These are phyloP conservation scores for Teratosphaeria gauchensis DNA, from an alignment of 2,329 filamentous ascomycete species.

Conservation along the genomic window DNA sequence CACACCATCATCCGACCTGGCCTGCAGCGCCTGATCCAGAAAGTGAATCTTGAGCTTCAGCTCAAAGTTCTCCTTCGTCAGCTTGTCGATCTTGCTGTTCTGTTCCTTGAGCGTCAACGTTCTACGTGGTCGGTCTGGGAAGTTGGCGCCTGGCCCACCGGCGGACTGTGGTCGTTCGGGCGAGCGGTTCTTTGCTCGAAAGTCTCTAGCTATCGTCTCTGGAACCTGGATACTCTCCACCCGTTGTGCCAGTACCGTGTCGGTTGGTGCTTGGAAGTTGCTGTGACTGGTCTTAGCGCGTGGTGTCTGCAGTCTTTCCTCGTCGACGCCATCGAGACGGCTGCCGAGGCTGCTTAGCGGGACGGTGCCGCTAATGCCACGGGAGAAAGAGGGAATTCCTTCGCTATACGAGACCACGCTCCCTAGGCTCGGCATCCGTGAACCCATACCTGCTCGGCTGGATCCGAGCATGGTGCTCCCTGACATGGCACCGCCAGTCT, in stretches of 20 bases:
- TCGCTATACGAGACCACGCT: conserved; percentile 67
- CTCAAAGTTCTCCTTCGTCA: conserved; percentile 97
- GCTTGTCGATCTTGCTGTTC: conserved; percentile 88
- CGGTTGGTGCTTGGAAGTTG: conserved; percentile 49
- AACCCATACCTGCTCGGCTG: conserved; percentile 46
- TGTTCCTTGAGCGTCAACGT: conserved; percentile 85
- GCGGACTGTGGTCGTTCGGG: conserved; percentile 30
- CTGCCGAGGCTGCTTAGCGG: conserved; percentile 27
- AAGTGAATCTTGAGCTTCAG: conserved; percentile 97
- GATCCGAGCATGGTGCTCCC: conserved; percentile 20
- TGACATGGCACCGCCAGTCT: conserved; percentile 68
- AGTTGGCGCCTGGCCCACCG: conserved; percentile 17
- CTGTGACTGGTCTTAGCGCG: conserved; percentile 31
- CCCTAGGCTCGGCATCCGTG: conserved; percentile 73
- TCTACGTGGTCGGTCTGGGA: conserved; percentile 30
- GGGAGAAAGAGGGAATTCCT: conserved; percentile 11
- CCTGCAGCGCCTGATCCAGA: conserved; percentile 83
- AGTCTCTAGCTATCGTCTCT: conserved; percentile 77
- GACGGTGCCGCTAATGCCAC: conserved; percentile 26
- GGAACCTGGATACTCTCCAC: conserved; percentile 86
- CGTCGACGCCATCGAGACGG: conserved; percentile 43
- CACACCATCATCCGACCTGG: conserved; percentile 88
- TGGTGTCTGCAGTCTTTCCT: conserved; percentile 64
- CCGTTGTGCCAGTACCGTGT: conserved; percentile 80
- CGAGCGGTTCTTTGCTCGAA: conserved; percentile 63